Evolutionary conservation across 1,284 basidiomycete genomes (phyloP).

Genomic region (Thelephora terrestris): DNA sequence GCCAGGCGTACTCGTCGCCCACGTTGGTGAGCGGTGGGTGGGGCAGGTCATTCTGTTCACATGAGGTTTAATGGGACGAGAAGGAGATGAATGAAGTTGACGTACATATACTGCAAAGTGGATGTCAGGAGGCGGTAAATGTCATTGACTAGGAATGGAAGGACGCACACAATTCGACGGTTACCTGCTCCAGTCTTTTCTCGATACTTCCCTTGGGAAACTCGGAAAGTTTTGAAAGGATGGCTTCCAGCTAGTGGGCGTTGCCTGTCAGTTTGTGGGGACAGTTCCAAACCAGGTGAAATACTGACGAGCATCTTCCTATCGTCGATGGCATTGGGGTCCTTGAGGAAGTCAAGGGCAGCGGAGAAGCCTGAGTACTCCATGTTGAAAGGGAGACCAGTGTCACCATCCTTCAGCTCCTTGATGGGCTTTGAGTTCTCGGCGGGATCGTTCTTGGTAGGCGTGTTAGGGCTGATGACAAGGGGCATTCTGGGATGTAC

Average conservation of each 20-base stretch:
- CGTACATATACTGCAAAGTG: constrained; percentile 2
- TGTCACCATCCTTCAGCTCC: too few species aligned
- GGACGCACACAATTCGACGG: constrained; percentile 47
- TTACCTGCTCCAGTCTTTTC: constrained; percentile 37
- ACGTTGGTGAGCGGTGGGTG: constrained; percentile 69
- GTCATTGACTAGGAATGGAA: neutral
- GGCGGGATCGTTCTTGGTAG: too few species aligned
- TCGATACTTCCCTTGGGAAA: constrained; percentile 38
- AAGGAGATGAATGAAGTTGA: neutral
- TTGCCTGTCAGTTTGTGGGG: constrained; percentile 13
- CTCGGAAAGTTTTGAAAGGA: constrained; percentile 54
- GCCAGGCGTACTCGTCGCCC: constrained; percentile 50
- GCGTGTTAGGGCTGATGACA: too few species aligned
- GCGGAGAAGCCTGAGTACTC: constrained; percentile 17
- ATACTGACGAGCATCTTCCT: constrained; percentile 44
- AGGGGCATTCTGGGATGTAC: too few species aligned
- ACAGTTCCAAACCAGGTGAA: constrained; percentile 9
- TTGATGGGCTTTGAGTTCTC: too few species aligned
- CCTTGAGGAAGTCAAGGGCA: constrained; percentile 42
- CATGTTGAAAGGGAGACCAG: too few species aligned
- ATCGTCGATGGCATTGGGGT: constrained; percentile 58
- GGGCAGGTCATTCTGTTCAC: constrained; percentile 67
- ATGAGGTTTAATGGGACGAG: constrained; percentile 13
- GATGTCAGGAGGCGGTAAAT: neutral
- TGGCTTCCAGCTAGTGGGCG: constrained; percentile 52